Conservation (phyloP, 2,329 filamentous ascomycete genomes). For the Cryoendolithus antarcticus region DNA sequence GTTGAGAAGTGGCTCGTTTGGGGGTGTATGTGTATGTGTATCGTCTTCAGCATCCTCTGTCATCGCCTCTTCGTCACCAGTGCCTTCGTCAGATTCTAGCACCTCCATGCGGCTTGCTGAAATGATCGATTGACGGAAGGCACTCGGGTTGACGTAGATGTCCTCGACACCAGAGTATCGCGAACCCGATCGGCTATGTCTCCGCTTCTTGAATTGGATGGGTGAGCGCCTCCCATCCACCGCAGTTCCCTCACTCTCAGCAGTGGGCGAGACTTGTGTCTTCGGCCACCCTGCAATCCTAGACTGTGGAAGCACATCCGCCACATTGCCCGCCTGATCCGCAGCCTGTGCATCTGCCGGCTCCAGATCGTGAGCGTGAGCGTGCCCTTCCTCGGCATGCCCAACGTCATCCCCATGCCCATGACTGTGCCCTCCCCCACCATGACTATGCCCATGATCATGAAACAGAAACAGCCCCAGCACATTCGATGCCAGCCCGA, state of each 20-base stretch:
- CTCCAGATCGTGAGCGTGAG: conserved; percentile 31
- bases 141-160: conserved; percentile 76
- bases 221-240: conserved; percentile 12
- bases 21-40: conserved; percentile 17
- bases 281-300: conserved; percentile 6
- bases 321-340: no score
- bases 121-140: conserved; percentile 86
- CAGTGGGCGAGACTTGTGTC: conserved; percentile 14
- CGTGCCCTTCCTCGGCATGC: conserved; percentile 42
- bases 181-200: conserved; percentile 49
- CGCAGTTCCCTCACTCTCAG: conserved; percentile 19
- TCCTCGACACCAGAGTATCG: conserved; percentile 49
- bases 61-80: conserved; percentile 37
- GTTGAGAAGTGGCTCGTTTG: conserved; percentile 21
- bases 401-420: conserved; percentile 26
- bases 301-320: no score
- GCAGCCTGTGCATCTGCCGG: no score
- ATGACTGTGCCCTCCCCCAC: conserved; percentile 41
- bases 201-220: conserved; percentile 41
- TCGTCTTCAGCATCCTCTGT: conserved; percentile 20
- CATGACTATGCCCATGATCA: conserved; percentile 79
- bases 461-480: conserved; percentile 83
- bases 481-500: conserved; percentile 79
- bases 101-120: conserved; percentile 57
- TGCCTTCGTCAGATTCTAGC: conserved; percentile 42